Evolutionary conservation across 2,329 filamentous ascomycete species (phyloP), one percentile per base, ranked within the genome.

Genomic region (Tolypocladium ovalisporum): DNA sequence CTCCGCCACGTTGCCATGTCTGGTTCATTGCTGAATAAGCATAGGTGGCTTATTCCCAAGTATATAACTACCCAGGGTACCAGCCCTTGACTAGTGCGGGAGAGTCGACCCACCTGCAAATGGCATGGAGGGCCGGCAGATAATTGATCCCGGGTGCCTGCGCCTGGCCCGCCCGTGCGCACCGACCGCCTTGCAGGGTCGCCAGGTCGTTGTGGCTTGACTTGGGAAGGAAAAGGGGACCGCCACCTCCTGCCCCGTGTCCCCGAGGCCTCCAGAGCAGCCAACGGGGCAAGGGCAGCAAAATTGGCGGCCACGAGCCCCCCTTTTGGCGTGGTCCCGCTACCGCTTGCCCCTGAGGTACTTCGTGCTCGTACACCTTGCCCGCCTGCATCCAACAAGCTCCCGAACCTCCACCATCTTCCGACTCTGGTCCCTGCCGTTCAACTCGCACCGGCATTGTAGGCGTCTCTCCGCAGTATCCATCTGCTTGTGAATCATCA

Each of bases 61-160:
- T 34, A 34, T 34, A 34, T 5, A n/a, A n/a, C n/a, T n/a, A n/a
- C n/a, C n/a, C n/a, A n/a, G n/a, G n/a, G n/a, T n/a, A n/a, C 37
- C 37, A 39, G 19, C 37, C n/a, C 36, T n/a, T 44, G 22, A 27
- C 9, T 6, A 22, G 4, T 5, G 4, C 22, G 12, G 40, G 22
- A 22, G 10, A 24, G 39, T 44, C 35, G 42, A 19, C 51, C 47
- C 32, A 44, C 56, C 54, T 2, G 7, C 17, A 19, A 49, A 32
- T 3, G 44, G 19, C 34, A 34, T 36, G 53, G 35, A 24, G 47
- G 34, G 54, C 60, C 71, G 73, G 72, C 59, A 60, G 54, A 66
- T 64, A 60, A 59, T 72, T 75, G 63, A 66, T 75, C 72, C 72
- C 62, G 56, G 22, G n/a, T 51, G n/a, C 37, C 36, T 12, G n/a